phyloP scores from a whole-genome alignment of 805 yeast species.

The Kurtzmaniella fragi region DNA sequence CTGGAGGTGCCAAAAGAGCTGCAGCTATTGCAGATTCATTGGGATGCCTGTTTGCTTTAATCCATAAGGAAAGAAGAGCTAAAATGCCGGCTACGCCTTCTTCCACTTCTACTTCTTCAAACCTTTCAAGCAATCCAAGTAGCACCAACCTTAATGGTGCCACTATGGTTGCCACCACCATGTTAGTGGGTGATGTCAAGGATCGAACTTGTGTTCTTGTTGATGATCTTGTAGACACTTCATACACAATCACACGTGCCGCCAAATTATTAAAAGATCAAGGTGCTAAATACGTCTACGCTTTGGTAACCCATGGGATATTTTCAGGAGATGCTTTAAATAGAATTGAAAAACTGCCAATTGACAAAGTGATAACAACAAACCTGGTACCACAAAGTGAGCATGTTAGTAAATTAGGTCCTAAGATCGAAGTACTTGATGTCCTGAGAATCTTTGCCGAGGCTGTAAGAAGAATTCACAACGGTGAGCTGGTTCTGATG shows the following conservation, averaged over 20 bases:
- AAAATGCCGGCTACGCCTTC: conserved; percentile 30
- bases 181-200: conserved; percentile 93
- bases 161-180: conserved; percentile 66
- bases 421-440: conserved; percentile 76
- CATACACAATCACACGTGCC: conserved; percentile 86
- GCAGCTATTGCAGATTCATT: conserved; percentile 89
- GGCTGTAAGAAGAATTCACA: conserved; percentile 91
- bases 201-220: conserved; percentile 83
- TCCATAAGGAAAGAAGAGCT: conserved; percentile 85
- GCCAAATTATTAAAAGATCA: conserved; percentile 88
- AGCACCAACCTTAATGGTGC: conserved; percentile 15
- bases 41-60: conserved; percentile 85
- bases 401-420: conserved; percentile 43
- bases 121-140: conserved; percentile 10
- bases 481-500: conserved; percentile 94
- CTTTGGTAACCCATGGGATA: conserved; percentile 87
- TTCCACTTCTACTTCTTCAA: conserved; percentile 10
- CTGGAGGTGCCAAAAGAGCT: conserved; percentile 98
- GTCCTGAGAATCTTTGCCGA: conserved; percentile 88
- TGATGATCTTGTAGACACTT: conserved; percentile 93
- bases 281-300: conserved; percentile 84
- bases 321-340: conserved; percentile 88
- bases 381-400: conserved; percentile 84
- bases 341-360: conserved; percentile 59
- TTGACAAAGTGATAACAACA: conserved; percentile 84